These are phyloP conservation scores for Pseudogymnoascus sp. DNA, from an alignment of 2,329 filamentous ascomycete species.

Conservation along the genomic window DNA sequence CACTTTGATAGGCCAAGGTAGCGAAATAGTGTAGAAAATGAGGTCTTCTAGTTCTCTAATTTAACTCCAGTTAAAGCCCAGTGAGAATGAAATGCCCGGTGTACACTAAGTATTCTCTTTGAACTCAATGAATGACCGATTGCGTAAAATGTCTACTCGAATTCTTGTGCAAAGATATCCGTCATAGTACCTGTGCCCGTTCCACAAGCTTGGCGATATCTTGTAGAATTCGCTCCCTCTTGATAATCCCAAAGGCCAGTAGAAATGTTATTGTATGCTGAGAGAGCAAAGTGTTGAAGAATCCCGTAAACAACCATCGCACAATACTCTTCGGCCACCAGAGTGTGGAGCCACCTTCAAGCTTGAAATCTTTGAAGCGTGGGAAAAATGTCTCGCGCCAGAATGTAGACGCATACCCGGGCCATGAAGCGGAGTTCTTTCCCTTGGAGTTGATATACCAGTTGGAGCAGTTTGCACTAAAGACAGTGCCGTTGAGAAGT, in stretches of 20 bases:
- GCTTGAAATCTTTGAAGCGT: slow-evolving; percentile 16
- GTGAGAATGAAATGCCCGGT: background rate
- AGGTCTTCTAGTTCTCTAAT: background rate
- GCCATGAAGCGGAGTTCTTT: slow-evolving; percentile 33
- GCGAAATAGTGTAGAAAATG: background rate
- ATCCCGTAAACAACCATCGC: background rate
- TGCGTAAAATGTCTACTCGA: background rate
- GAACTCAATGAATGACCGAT: background rate
- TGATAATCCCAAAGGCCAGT: background rate
- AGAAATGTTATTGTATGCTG: background rate
- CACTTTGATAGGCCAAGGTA: background rate
- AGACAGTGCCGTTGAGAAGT: slow-evolving; percentile 30
- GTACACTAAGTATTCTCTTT: background rate
- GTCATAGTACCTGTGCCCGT: background rate
- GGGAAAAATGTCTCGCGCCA: slow-evolving; percentile 27
- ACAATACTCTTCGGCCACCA: slow-evolving; percentile 9
- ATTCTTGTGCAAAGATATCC: background rate
- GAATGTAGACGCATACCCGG: slow-evolving; percentile 26
- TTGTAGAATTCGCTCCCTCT: background rate
- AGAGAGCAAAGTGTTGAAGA: background rate
- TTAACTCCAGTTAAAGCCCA: background rate
- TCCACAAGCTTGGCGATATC: background rate
- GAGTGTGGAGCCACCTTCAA: slow-evolving; percentile 8
- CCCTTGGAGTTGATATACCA: slow-evolving; percentile 35
- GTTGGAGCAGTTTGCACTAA: slow-evolving; percentile 33